A percentile compares a stretch with the other conserved stretches of the same genome.
These are phyloP conservation scores for Spiraea crenata DNA, from an alignment of 331 rosid species.

Conservation along the genomic window DNA sequence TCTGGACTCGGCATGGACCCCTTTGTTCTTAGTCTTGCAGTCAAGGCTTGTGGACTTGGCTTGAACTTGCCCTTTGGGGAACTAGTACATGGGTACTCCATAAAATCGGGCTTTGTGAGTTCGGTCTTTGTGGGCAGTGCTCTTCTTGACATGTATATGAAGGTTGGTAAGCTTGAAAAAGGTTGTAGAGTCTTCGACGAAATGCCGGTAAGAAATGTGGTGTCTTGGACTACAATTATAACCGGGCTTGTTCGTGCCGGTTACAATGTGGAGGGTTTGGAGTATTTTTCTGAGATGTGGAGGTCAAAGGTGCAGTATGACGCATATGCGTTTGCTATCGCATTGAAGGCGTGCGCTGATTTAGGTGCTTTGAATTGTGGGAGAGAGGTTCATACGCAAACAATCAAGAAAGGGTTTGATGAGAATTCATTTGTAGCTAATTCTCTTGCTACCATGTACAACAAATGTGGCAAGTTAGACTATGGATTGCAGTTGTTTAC, in stretches of 20 bases:
- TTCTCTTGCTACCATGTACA: constrained; percentile 67
- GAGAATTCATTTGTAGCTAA: constrained; percentile 59
- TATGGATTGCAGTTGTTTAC: constrained; percentile 53
- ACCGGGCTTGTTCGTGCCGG: constrained; percentile 76
- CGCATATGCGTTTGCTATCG: constrained; percentile 56
- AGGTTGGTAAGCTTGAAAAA: constrained; percentile 49
- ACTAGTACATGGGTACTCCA: constrained; percentile 55
- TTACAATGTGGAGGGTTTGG: constrained; percentile 40
- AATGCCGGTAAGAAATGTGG: constrained; percentile 57
- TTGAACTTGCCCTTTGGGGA: constrained; percentile 41
- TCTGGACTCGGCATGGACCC: constrained; percentile 52
- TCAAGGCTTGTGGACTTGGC: constrained; percentile 63
- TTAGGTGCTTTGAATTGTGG: constrained; percentile 48
- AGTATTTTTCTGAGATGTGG: constrained; percentile 67
- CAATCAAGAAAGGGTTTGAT: constrained; percentile 60
- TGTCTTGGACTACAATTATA: constrained; percentile 68
- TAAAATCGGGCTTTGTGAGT: constrained; percentile 54
- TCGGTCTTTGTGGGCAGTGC: constrained; percentile 70
- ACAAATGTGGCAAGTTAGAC: constrained; percentile 64
- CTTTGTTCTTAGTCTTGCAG: constrained; percentile 55
- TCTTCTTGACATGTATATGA: constrained; percentile 67
- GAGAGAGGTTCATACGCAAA: constrained; percentile 54
- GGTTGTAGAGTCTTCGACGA: constrained; percentile 54
- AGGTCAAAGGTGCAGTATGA: constrained; percentile 56
- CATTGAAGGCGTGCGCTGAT: constrained; percentile 67